These are phyloP conservation scores for Lentithecium fluviatile DNA, from an alignment of 495 filamentous ascomycete genomes.

Conservation along the genomic window DNA sequence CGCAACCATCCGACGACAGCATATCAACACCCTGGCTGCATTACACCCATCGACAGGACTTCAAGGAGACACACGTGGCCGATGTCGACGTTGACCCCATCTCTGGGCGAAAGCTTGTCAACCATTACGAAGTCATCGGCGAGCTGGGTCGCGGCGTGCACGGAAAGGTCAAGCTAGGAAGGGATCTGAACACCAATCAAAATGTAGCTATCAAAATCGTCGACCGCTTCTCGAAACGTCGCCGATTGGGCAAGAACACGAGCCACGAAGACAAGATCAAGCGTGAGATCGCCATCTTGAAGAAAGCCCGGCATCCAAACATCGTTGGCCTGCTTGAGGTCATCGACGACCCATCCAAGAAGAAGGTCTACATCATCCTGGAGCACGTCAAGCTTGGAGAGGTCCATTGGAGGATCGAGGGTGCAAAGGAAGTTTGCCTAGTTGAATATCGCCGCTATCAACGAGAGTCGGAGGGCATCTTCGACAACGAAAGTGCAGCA, in stretches of 20 bases:
- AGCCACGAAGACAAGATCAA: constrained; percentile 91
- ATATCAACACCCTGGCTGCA: constrained; percentile 48
- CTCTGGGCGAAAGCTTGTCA: constrained; percentile 92
- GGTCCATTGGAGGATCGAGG: constrained; percentile 87
- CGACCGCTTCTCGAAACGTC: constrained; percentile 86
- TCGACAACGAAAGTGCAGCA: constrained; percentile 33
- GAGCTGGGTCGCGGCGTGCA: constrained; percentile 94
- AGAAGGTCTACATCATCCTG: constrained; percentile 97
- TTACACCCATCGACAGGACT: constrained; percentile 43
- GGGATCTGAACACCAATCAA: constrained; percentile 56
- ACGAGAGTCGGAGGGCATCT: constrained; percentile 60
- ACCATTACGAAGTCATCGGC: constrained; percentile 93
- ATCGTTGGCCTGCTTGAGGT: constrained; percentile 94
- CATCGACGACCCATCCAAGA: constrained; percentile 90
- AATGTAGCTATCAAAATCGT: constrained; percentile 96
- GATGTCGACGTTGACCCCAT: constrained; percentile 82
- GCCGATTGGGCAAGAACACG: constrained; percentile 75
- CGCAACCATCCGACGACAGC: constrained; percentile 34
- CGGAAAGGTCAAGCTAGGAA: constrained; percentile 54
- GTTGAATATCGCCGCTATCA: constrained; percentile 79
- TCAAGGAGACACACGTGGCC: constrained; percentile 71
- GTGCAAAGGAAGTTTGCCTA: constrained; percentile 70
- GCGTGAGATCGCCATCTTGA: constrained; percentile 94
- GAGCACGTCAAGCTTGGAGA: constrained; percentile 94
- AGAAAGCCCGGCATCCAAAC: constrained; percentile 94